These are phyloP conservation scores for Cyclotella baltica DNA, from an alignment of 108 stramenopile genomes.

Conservation along the genomic window DNA sequence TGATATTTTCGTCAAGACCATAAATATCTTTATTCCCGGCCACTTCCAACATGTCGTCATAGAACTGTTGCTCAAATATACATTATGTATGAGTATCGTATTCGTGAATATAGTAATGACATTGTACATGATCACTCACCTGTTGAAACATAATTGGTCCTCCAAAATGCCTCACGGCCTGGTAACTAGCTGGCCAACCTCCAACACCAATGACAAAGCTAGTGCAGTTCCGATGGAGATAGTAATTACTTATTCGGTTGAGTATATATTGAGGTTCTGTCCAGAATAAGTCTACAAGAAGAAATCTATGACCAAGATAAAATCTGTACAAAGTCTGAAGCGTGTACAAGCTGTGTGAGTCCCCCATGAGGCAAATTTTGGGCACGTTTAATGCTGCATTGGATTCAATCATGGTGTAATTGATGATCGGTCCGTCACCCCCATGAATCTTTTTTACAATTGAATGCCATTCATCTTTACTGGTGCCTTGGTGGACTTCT, in stretches of 20 bases:
- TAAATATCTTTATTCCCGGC: neutral
- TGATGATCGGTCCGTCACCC: neutral
- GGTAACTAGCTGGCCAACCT: neutral
- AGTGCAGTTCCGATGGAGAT: neutral
- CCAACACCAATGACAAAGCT: neutral
- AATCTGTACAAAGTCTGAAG: neutral
- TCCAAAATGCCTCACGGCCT: neutral
- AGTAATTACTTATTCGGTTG: neutral
- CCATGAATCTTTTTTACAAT: neutral
- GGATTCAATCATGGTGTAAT: neutral
- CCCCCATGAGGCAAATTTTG: neutral
- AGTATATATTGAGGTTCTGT: neutral
- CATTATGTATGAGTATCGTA: no score
- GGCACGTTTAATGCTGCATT: neutral
- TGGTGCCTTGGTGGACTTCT: neutral
- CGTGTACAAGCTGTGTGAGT: neutral
- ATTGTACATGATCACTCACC: no score
- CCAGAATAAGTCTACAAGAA: neutral
- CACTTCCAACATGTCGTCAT: neutral
- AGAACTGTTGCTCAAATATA: no score
- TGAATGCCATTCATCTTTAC: neutral
- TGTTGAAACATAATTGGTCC: no score
- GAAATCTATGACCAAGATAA: neutral
- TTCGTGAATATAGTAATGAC: no score
- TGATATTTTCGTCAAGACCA: neutral